Percentiles rank a stretch among this genome's conserved stretches.
phyloP scores from a whole-genome alignment of 2,329 filamentous ascomycete species.

The Colletotrichum lentis region DNA sequence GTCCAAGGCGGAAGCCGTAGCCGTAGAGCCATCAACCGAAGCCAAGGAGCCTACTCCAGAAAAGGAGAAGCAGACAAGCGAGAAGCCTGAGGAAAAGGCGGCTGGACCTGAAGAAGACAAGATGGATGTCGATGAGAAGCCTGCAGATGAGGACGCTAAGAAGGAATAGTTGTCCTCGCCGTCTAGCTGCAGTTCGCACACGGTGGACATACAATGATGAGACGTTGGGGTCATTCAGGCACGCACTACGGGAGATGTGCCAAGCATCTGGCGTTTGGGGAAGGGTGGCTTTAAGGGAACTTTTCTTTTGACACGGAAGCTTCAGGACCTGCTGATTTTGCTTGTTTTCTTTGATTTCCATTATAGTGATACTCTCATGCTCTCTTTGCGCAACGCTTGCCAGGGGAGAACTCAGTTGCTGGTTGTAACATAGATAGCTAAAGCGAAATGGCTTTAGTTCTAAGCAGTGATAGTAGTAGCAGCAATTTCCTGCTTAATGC shows the following conservation, averaged over 20 bases:
- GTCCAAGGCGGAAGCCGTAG: slow-evolving; percentile 37
- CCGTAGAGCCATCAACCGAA: slow-evolving; percentile 32
- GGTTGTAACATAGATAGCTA: slow-evolving; percentile 32
- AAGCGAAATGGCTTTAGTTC: slow-evolving; percentile 10
- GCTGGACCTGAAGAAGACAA: slow-evolving; percentile 40
- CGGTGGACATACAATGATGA: slow-evolving; percentile 20
- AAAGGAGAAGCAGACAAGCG: slow-evolving; percentile 37
- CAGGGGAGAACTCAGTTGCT: background rate
- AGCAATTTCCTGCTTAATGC: slow-evolving; percentile 1
- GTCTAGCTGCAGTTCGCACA: background rate
- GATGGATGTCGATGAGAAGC: slow-evolving; percentile 38
- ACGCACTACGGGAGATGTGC: slow-evolving; percentile 1
- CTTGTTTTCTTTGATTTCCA: slow-evolving; percentile 10
- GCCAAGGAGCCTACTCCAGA: slow-evolving; percentile 23
- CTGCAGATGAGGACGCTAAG: slow-evolving; percentile 26
- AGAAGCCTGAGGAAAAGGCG: slow-evolving; percentile 36
- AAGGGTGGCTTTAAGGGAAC: slow-evolving; percentile 22
- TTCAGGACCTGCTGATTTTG: slow-evolving; percentile 7
- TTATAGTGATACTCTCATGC: slow-evolving; percentile 30
- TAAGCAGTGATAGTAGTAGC: background rate
- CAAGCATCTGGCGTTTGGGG: slow-evolving; percentile 28
- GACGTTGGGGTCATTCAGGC: slow-evolving; percentile 8
- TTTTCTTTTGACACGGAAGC: slow-evolving; percentile 9
- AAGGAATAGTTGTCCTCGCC: slow-evolving; percentile 20
- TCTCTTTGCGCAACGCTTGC: background rate